Evolutionary conservation across 805 yeast genomes (phyloP).

Genomic region (Metschnikowia picachoensis): DNA sequence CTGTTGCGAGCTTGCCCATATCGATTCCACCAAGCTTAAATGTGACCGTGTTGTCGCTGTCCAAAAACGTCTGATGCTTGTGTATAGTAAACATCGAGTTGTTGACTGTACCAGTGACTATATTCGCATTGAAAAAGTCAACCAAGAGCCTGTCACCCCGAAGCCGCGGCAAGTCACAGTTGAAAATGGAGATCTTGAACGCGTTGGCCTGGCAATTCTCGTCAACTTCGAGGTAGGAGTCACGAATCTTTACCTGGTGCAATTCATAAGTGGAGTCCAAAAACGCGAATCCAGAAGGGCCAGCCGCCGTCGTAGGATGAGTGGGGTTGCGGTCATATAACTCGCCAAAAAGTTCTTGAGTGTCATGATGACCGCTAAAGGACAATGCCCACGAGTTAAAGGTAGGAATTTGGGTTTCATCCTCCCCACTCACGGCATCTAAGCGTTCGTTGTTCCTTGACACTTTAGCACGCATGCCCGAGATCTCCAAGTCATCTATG

Average conservation of each 20-base stretch:
- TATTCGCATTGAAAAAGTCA: slow-evolving; percentile 67
- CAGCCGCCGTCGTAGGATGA: slow-evolving; percentile 8
- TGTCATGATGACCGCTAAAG: slow-evolving; percentile 26
- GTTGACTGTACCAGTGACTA: slow-evolving; percentile 70
- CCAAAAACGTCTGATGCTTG: slow-evolving; percentile 56
- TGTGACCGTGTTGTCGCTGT: slow-evolving; percentile 26
- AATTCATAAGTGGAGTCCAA: slow-evolving; percentile 34
- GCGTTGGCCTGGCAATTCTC: slow-evolving; percentile 14
- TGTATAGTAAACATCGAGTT: slow-evolving; percentile 75
- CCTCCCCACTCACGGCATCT: slow-evolving; percentile 12
- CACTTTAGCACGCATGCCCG: slow-evolving; percentile 44
- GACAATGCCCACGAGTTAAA: slow-evolving; percentile 22
- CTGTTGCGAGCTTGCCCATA: slow-evolving; percentile 28
- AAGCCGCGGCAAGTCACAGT: slow-evolving; percentile 59
- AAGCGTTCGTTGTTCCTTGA: slow-evolving; percentile 9
- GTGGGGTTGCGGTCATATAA: slow-evolving; percentile 22
- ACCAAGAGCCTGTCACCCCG: slow-evolving; percentile 55
- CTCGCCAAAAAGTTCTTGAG: slow-evolving; percentile 32
- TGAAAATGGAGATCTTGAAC: slow-evolving; percentile 54
- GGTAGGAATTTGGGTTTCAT: slow-evolving; percentile 27
- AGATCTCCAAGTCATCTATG: slow-evolving; percentile 45
- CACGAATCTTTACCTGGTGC: slow-evolving; percentile 44
- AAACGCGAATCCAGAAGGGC: slow-evolving; percentile 5
- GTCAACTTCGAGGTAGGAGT: slow-evolving; percentile 43
- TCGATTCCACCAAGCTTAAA: slow-evolving; percentile 42